A percentile compares a stretch with the other conserved stretches of the same genome.
Evolutionary conservation across 306 rosid species (phyloP).

Genomic region (Astragalus membranaceus): DNA sequence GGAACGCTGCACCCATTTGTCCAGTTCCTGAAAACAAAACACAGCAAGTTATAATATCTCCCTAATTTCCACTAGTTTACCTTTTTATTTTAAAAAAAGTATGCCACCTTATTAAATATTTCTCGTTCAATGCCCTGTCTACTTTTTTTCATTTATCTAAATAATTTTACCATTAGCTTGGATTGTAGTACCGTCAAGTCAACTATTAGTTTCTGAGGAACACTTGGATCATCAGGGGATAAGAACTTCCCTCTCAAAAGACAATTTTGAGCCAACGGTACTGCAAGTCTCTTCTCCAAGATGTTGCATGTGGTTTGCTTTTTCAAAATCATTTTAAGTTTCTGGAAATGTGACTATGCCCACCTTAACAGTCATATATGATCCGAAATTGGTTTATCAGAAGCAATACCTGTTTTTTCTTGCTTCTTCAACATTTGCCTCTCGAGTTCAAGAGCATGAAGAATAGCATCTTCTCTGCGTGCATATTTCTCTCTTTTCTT

Average conservation of each 20-base stretch:
- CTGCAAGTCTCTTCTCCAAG: constrained; percentile 55
- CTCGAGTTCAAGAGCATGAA: constrained; percentile 94
- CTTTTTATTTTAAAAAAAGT: constrained; percentile 20
- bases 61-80: constrained; percentile 23
- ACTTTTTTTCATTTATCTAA: constrained; percentile 27
- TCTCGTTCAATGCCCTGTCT: constrained; percentile 22
- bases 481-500: constrained; percentile 98
- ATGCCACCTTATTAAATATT: constrained; percentile 23
- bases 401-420: constrained; percentile 49
- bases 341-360: constrained; percentile 31
- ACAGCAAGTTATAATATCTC: constrained; percentile 25
- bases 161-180: constrained; percentile 32
- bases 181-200: constrained; percentile 29
- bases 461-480: constrained; percentile 95
- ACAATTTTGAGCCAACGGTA: constrained; percentile 38
- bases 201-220: constrained; percentile 36
- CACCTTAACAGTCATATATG: constrained; percentile 36
- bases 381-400: constrained; percentile 30
- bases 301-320: constrained; percentile 21
- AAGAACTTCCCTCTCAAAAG: constrained; percentile 36
- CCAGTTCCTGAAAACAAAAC: constrained; percentile 54
- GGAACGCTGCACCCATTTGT: constrained; percentile 41
- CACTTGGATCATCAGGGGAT: constrained; percentile 35
- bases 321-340: constrained; percentile 29
- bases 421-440: constrained; percentile 53